Percentiles rank a stretch among this genome's conserved stretches.
Conservation (phyloP, 371 early-diverging fungal genomes). For the Mucor lusitanicus region DNA sequence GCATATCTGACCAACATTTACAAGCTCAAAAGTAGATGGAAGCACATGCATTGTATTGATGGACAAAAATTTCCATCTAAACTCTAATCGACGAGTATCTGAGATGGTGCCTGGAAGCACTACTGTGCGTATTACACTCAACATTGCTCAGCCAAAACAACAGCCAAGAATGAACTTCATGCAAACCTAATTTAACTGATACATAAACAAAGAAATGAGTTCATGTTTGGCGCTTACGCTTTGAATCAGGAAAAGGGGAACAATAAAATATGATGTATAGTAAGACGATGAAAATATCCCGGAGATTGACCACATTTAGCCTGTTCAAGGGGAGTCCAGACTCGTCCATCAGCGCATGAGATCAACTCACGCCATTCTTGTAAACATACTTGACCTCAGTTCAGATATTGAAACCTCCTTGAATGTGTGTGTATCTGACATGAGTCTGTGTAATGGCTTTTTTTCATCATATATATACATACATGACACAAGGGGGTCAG, state of each 20-base stretch:
- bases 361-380: slow-evolving; percentile 5
- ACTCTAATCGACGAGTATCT: too few species aligned
- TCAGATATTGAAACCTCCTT: slow-evolving; percentile 6
- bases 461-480: not conserved
- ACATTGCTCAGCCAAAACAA: too few species aligned
- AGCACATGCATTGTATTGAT: too few species aligned
- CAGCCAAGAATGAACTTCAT: too few species aligned
- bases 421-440: not conserved
- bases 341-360: not conserved
- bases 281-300: not conserved
- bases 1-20: too few species aligned
- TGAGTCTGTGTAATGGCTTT: not conserved
- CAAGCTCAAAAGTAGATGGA: too few species aligned
- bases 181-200: too few species aligned
- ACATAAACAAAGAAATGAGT: too few species aligned
- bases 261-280: not conserved
- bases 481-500: not conserved
- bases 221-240: too few species aligned
- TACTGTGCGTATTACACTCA: too few species aligned
- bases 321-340: not conserved
- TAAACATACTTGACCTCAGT: slow-evolving; percentile 4
- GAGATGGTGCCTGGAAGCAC: too few species aligned
- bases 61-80: too few species aligned
- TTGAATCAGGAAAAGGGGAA: not conserved
- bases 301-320: slow-evolving; percentile 2